A percentile compares a stretch with the other conserved stretches of the same genome.
Conservation (phyloP, 805 yeast species). For the Saturnispora ahearnii region DNA sequence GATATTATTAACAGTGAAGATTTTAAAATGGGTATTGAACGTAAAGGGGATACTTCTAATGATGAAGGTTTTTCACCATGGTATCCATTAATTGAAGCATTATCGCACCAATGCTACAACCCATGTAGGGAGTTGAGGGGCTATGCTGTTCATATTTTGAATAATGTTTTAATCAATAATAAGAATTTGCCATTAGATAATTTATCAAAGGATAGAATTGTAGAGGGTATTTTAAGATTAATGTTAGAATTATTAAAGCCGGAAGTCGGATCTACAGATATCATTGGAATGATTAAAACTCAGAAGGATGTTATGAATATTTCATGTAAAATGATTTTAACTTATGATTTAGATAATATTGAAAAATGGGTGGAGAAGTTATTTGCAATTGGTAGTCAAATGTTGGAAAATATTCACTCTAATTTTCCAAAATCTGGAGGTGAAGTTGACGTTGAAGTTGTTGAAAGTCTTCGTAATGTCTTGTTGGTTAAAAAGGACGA, state of each 20-base stretch:
- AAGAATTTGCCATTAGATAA: constrained; percentile 27
- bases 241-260: constrained; percentile 57
- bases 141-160: constrained; percentile 55
- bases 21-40: constrained; percentile 25
- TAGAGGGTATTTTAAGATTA: constrained; percentile 70
- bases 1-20: constrained; percentile 27
- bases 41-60: constrained; percentile 17
- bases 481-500: constrained; percentile 24
- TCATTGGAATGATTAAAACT: constrained; percentile 52
- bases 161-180: constrained; percentile 37
- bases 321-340: constrained; percentile 46
- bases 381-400: constrained; percentile 21
- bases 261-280: constrained; percentile 53
- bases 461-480: constrained; percentile 28
- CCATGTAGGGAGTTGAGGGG: constrained; percentile 73
- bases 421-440: constrained; percentile 14
- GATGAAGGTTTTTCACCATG: constrained; percentile 26
- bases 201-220: constrained; percentile 43
- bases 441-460: constrained; percentile 25
- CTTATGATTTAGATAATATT: constrained; percentile 22
- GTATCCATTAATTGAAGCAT: constrained; percentile 66
- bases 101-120: constrained; percentile 83
- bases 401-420: constrained; percentile 14
- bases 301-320: constrained; percentile 59
- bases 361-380: constrained; percentile 21